Conservation (phyloP, 169 alveolate species). For the Plasmodium inui region DNA sequence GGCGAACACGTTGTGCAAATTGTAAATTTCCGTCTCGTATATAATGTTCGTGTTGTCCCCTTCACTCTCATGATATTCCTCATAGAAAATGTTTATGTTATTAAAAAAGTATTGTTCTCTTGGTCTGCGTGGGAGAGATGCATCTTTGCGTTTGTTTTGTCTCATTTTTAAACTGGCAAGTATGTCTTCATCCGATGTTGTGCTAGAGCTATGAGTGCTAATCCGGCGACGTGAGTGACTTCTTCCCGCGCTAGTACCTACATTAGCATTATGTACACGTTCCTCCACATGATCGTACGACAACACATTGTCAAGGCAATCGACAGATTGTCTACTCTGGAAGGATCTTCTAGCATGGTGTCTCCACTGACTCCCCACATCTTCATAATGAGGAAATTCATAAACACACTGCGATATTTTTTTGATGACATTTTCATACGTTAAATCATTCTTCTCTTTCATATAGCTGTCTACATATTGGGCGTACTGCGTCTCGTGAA, state of each 20-base stretch:
- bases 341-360: background rate
- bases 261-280: background rate
- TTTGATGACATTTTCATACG: conserved; percentile 73
- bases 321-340: background rate
- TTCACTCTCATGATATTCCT: conserved; percentile 28
- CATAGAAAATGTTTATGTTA: conserved; percentile 58
- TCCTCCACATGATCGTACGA: background rate
- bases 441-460: conserved; percentile 51
- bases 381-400: conserved; percentile 68
- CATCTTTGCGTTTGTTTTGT: conserved; percentile 34
- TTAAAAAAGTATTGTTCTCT: conserved; percentile 73
- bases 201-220: background rate
- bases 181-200: conserved; percentile 63
- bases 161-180: conserved; percentile 37
- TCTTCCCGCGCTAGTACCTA: background rate
- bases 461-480: conserved; percentile 41
- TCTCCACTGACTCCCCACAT: conserved; percentile 8
- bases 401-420: conserved; percentile 52
- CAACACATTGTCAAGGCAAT: background rate
- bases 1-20: conserved; percentile 51
- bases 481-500: conserved; percentile 41
- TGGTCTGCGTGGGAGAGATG: conserved; percentile 8
- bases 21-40: conserved; percentile 71
- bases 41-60: conserved; percentile 32
- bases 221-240: background rate